phyloP scores from a whole-genome alignment of 345 rosid species.

The Aquilaria malaccensis region DNA sequence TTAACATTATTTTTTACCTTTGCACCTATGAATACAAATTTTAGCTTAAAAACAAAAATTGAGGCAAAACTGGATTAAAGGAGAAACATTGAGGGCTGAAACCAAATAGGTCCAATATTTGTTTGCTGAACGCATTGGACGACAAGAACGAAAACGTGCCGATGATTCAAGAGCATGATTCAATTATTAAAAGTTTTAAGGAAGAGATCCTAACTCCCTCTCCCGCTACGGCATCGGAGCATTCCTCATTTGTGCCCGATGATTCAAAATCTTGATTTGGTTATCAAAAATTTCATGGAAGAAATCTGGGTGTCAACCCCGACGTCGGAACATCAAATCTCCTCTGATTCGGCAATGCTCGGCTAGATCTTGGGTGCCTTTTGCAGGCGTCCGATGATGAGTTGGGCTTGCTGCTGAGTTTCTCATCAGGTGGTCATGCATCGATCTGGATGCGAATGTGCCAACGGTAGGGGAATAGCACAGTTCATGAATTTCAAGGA shows the following conservation, averaged over 20 bases:
- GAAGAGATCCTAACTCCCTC: too few relatives aligned
- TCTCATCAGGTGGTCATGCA: conserved; percentile 19
- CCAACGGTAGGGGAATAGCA: conserved; percentile 25
- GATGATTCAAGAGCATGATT: not conserved
- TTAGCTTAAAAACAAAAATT: too few relatives aligned
- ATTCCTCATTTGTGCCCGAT: not conserved
- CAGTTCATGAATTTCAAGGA: conserved; percentile 38
- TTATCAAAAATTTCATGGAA: conserved; percentile 65
- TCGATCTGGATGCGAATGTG: conserved; percentile 24
- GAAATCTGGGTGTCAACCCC: conserved; percentile 27
- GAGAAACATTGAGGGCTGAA: conserved; percentile 3
- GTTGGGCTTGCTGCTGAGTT: conserved; percentile 64
- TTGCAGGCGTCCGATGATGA: conserved; percentile 81
- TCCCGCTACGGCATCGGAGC: too few relatives aligned
- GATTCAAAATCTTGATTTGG: conserved; percentile 55
- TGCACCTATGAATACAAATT: too few relatives aligned
- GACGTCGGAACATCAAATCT: conserved; percentile 11
- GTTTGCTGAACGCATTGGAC: conserved; percentile 27
- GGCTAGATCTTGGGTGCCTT: conserved; percentile 60
- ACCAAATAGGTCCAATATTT: too few relatives aligned
- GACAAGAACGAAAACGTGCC: conserved; percentile 35
- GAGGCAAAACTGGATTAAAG: conserved; percentile 34
- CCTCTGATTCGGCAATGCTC: conserved; percentile 20
- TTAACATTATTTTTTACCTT: too few relatives aligned
- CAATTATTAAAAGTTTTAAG: too few relatives aligned